Base-by-base conservation (phyloP, 2,329 filamentous ascomycete genomes). In the Penicillium sp. region DNA sequence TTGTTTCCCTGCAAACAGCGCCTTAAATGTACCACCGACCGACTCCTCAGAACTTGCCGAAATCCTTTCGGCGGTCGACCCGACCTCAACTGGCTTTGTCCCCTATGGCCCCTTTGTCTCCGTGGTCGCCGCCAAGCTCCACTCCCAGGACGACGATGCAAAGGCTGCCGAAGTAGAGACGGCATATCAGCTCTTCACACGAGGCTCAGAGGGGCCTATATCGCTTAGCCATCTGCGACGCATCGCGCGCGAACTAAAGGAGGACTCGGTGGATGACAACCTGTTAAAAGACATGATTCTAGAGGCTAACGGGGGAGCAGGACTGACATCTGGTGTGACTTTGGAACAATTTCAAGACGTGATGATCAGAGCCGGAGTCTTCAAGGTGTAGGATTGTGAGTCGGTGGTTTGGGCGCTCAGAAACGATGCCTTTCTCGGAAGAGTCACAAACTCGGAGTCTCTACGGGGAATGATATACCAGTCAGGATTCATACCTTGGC, bases 271-370 rank as follows among this genome's bases (percentile, higher is more conserved):
- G 25, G 81, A 82, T 50, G 93, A 97, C 61, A 84, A 88, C 42
- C 71, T 95, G 63, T 73, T 98, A 63, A 82, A 81, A 72, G 90
- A 96, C 73, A 98, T 98, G 93, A 85, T 98, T 49, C 74, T 90
- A 42, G 91, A 97, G 75, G 93, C 91, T 42, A 96, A 94, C 68
- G 88, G 87, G 3, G 89, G 88, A 1, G 82, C 78, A 4, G 84
- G 86, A 12, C 79, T 86, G 9, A 80, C 76, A 34, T 79, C 75
- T 48, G 88, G 86, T 6, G 91, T 95, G 8, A 81, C 76, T 36
- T 75, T 84, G 62, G 84, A 86, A 45, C 88, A 96, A 63, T 95
- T 95, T 70, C 85, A 90, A 69, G 81, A 81, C 46, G 87, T 95
- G 4, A 91, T 95, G 89, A 80, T 77, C 55, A 77, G 86, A 59